These are phyloP conservation scores for Circinella minor DNA, from an alignment of 371 early-diverging fungal genomes.

Conservation along the genomic window DNA sequence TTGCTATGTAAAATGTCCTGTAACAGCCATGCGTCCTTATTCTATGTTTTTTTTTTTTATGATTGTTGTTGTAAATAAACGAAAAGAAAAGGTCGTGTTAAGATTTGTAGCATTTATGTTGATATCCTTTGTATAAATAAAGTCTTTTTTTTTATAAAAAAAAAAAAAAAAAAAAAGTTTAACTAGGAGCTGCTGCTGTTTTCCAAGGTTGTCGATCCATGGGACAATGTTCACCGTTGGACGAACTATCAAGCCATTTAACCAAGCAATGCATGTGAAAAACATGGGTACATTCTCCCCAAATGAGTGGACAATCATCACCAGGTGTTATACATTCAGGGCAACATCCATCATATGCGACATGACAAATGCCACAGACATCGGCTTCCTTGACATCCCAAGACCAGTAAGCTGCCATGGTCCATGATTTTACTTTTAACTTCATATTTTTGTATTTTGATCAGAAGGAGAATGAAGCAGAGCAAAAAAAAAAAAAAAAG, in stretches of 20 bases:
- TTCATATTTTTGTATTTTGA: slow-evolving; percentile 30
- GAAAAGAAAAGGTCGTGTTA: no score
- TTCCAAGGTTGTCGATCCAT: slow-evolving; percentile 85
- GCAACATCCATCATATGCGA: slow-evolving; percentile 80
- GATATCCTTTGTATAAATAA: no score
- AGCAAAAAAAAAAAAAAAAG: slow-evolving; percentile 4
- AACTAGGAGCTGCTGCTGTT: slow-evolving; percentile 33
- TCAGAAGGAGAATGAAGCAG: neutral
- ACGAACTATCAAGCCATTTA: slow-evolving; percentile 78
- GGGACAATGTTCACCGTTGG: slow-evolving; percentile 77
- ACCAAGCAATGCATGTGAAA: slow-evolving; percentile 92
- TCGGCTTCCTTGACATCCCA: slow-evolving; percentile 46
- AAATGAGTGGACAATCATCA: slow-evolving; percentile 86
- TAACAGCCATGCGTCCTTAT: no score
- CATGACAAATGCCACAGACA: slow-evolving; percentile 89
- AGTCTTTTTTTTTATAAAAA: no score
- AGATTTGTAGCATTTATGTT: no score
- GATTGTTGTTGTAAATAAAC: no score
- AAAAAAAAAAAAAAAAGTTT: neutral
- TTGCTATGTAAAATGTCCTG: no score
- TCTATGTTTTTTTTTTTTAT: no score
- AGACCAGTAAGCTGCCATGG: slow-evolving; percentile 44
- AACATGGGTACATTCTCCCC: slow-evolving; percentile 86
- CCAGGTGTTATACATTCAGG: slow-evolving; percentile 85
- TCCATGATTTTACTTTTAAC: slow-evolving; percentile 40